phyloP scores from a whole-genome alignment of 2,329 filamentous ascomycete species.

The Curvularia spicifera region DNA sequence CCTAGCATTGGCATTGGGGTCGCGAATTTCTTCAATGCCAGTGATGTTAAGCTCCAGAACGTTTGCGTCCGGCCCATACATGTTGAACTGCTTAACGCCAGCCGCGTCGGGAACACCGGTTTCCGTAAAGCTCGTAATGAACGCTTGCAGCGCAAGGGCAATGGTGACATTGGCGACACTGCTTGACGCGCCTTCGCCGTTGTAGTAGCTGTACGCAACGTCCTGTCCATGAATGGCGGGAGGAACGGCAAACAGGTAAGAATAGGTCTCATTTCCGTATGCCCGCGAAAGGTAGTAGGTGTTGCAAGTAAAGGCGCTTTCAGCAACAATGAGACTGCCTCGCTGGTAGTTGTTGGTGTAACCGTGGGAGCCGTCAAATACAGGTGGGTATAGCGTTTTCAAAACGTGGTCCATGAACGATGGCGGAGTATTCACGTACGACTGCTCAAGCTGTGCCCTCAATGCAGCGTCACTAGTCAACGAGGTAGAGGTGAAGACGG shows the following conservation, averaged over 20 bases:
- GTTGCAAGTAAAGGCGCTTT: conserved; percentile 59
- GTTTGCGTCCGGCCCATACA: conserved; percentile 54
- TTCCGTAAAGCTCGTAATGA: conserved; percentile 54
- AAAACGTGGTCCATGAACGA: conserved; percentile 51
- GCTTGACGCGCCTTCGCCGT: conserved; percentile 36
- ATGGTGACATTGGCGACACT: conserved; percentile 43
- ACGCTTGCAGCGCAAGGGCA: conserved; percentile 55
- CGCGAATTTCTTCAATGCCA: conserved; percentile 51
- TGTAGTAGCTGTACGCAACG: conserved; percentile 61
- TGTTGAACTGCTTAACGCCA: conserved; percentile 53
- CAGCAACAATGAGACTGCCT: conserved; percentile 51
- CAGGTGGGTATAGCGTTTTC: conserved; percentile 57
- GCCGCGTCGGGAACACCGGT: conserved; percentile 48
- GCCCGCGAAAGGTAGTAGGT: conserved; percentile 58
- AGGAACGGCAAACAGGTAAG: conserved; percentile 61
- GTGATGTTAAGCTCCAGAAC: conserved; percentile 55
- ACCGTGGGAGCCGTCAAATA: conserved; percentile 55
- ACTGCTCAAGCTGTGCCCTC: conserved; percentile 27
- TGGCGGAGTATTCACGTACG: conserved; percentile 42
- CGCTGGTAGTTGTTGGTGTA: conserved; percentile 57
- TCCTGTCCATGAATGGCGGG: conserved; percentile 63
- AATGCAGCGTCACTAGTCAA: conserved; percentile 44
- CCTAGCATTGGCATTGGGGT: conserved; percentile 56
- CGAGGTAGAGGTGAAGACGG: conserved; percentile 53
- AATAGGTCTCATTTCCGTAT: conserved; percentile 56